Percentiles rank a stretch among this genome's conserved stretches.
Conservation (phyloP, 1,139 yeast species). For the Magnusiomyces fungicola region DNA sequence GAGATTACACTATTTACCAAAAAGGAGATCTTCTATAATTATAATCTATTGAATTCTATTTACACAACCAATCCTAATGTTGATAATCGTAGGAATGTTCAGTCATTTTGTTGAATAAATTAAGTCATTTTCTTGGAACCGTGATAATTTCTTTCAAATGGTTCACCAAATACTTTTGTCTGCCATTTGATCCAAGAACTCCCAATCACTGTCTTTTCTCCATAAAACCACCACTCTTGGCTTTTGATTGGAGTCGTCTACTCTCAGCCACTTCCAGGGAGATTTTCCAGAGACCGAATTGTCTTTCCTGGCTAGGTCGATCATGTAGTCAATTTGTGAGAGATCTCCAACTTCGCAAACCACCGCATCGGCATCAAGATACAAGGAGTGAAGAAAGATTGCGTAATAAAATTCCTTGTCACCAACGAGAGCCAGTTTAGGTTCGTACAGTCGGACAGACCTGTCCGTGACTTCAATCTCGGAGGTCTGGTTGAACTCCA, state of each 20-base stretch:
- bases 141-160: too few relatives aligned
- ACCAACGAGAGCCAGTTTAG: slow-evolving; percentile 68
- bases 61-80: too few relatives aligned
- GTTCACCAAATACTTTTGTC: too few relatives aligned
- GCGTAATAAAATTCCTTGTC: slow-evolving; percentile 61
- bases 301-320: slow-evolving; percentile 14
- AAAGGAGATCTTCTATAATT: too few relatives aligned
- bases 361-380: slow-evolving; percentile 37
- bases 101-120: too few relatives aligned
- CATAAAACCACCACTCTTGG: slow-evolving; percentile 35
- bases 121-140: too few relatives aligned
- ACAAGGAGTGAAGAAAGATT: slow-evolving; percentile 40
- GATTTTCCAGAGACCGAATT: neutral
- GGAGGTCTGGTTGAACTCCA: slow-evolving; percentile 32
- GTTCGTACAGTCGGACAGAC: slow-evolving; percentile 70
- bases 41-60: too few relatives aligned
- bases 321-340: slow-evolving; percentile 29
- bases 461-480: too few relatives aligned
- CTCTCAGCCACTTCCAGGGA: slow-evolving; percentile 27
- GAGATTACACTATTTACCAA: too few relatives aligned
- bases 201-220: slow-evolving; percentile 22
- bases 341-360: slow-evolving; percentile 40
- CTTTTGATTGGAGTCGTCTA: slow-evolving; percentile 30
- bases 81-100: too few relatives aligned
- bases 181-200: slow-evolving; percentile 13